Evolutionary conservation across 140 eudicot species (phyloP).

Genomic region (Anethum foeniculum): DNA sequence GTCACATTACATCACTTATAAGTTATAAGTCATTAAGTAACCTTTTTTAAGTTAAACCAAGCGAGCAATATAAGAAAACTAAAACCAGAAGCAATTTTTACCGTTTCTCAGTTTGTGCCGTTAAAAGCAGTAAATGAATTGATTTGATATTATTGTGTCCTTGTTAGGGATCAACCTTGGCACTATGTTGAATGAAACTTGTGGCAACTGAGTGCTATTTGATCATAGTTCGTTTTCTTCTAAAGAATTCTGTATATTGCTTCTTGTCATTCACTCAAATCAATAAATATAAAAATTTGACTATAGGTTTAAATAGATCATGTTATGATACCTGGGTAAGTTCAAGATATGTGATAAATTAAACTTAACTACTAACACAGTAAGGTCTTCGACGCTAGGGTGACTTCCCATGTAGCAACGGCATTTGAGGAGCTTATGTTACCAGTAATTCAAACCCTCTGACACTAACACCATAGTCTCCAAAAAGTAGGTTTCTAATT

Average conservation of each 20-base stretch:
- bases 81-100: no score
- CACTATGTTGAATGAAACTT: background rate
- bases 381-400: background rate
- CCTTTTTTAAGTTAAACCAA: no score
- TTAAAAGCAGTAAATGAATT: background rate
- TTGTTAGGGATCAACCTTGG: background rate
- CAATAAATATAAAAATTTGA: background rate
- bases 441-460: background rate
- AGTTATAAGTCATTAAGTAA: no score
- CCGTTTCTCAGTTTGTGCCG: background rate
- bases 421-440: background rate
- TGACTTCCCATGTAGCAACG: background rate
- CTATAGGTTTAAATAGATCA: no score
- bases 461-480: background rate
- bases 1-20: no score
- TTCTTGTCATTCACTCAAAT: background rate
- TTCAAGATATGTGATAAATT: background rate
- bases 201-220: background rate
- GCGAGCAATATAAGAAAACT: no score
- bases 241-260: background rate
- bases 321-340: background rate
- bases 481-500: background rate
- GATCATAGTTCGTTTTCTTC: background rate
- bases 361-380: background rate
- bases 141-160: background rate